Evolutionary conservation across 345 rosid genomes (phyloP).

Genomic region (Pseudoturritis turrita): DNA sequence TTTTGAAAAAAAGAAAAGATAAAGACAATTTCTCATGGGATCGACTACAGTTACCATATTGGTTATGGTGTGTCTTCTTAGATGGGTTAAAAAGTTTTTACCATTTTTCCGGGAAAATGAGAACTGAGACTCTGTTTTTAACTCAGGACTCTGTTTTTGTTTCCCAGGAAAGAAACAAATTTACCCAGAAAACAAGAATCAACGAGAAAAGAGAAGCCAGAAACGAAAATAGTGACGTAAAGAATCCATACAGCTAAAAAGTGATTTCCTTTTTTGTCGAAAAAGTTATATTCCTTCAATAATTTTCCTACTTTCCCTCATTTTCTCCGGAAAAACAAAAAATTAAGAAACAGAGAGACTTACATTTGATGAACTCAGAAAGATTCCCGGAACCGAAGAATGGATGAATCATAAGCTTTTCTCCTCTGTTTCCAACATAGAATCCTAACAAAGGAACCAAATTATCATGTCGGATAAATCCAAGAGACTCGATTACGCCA

Average conservation of each 20-base stretch:
- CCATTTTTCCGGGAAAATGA: conserved; percentile 5
- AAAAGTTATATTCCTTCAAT: too few relatives aligned
- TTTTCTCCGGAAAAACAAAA: conserved; percentile 10
- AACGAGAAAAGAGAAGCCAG: neutral
- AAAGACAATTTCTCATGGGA: neutral
- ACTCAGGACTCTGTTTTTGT: neutral
- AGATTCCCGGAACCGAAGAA: conserved; percentile 59
- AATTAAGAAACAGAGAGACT: conserved; percentile 7
- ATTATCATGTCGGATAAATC: conserved; percentile 55
- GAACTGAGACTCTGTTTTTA: conserved; percentile 1
- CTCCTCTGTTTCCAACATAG: conserved; percentile 73
- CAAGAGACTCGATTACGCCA: conserved; percentile 47
- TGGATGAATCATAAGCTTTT: conserved; percentile 81
- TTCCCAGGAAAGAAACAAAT: neutral
- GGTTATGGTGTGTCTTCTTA: neutral
- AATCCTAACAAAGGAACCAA: conserved; percentile 80
- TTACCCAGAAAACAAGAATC: neutral
- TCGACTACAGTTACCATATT: neutral
- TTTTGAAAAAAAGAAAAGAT: neutral
- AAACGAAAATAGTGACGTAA: neutral
- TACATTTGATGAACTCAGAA: conserved; percentile 63
- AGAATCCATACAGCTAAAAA: conserved; percentile 5
- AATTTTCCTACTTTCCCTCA: neutral
- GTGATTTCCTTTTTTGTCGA: neutral
- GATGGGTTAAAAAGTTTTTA: neutral